Conservation (phyloP, 2,329 filamentous ascomycete species). For the Sclerotiophoma versabilis region DNA sequence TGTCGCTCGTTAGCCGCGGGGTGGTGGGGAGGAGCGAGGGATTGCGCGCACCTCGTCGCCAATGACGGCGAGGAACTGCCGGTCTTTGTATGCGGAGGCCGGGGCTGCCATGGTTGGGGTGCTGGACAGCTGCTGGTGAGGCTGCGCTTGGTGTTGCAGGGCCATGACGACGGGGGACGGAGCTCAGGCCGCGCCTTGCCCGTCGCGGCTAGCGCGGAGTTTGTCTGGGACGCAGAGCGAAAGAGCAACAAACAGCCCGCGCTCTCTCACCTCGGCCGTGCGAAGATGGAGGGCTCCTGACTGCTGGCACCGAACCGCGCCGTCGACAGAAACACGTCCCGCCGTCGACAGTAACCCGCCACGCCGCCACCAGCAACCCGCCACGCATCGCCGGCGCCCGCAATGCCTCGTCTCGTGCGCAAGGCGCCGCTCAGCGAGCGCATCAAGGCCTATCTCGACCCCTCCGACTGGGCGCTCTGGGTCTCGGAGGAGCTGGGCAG, state of each 20-base stretch:
- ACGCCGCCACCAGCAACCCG: neutral
- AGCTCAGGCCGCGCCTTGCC: conserved; percentile 6
- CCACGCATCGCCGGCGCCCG: neutral
- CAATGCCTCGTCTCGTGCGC: conserved; percentile 84
- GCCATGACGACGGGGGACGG: conserved; percentile 19
- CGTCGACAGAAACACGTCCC: neutral
- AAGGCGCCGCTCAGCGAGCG: conserved; percentile 80
- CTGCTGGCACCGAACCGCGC: neutral
- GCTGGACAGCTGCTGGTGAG: conserved; percentile 24
- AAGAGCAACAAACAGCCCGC: conserved; percentile 5
- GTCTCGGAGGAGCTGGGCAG: conserved; percentile 92
- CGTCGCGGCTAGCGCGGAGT: conserved; percentile 1
- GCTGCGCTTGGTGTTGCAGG: conserved; percentile 26
- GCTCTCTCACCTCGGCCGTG: neutral
- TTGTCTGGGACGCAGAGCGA: conserved; percentile 1
- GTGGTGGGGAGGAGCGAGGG: neutral
- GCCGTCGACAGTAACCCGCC: neutral
- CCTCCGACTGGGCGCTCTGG: conserved; percentile 89
- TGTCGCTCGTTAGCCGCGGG: conserved; percentile 51
- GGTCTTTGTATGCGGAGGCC: conserved; percentile 72
- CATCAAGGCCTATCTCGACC: conserved; percentile 80
- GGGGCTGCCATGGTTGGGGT: conserved; percentile 64
- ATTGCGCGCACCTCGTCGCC: conserved; percentile 78
- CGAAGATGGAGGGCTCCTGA: conserved; percentile 24
- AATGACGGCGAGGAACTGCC: conserved; percentile 96